These are phyloP conservation scores for Conringia planisiliqua DNA, from an alignment of 345 rosid genomes.

Conservation along the genomic window DNA sequence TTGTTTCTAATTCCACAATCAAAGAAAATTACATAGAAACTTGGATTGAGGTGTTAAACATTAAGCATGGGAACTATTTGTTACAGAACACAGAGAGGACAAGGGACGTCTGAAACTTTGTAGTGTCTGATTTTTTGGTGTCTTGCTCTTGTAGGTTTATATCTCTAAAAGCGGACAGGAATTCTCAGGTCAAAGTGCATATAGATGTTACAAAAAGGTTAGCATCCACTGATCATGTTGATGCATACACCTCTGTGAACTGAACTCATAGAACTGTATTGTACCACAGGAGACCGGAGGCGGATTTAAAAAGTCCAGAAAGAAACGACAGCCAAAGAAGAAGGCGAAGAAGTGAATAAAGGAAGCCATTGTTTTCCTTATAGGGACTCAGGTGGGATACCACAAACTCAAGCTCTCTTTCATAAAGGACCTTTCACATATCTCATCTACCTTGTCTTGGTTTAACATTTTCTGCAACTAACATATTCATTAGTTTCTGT, in stretches of 20 bases:
- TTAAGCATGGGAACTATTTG: not conserved
- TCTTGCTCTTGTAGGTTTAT: conserved; percentile 55
- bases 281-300: conserved; percentile 51
- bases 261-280: not conserved
- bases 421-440: too few species aligned
- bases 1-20: not conserved
- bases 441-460: too few species aligned
- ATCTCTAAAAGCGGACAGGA: conserved; percentile 69
- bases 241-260: not conserved
- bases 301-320: conserved; percentile 41
- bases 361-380: too few species aligned
- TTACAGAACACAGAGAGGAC: not conserved
- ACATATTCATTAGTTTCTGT: too few species aligned
- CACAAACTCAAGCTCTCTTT: too few species aligned
- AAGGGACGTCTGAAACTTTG: not conserved
- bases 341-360: conserved; percentile 21
- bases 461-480: too few species aligned
- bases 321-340: conserved; percentile 43
- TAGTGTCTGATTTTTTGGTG: not conserved
- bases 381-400: too few species aligned
- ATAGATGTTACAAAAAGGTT: conserved; percentile 78
- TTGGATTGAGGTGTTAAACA: not conserved
- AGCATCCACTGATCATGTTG: conserved; percentile 1
- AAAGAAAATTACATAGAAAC: not conserved
- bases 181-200: conserved; percentile 72